A percentile compares a stretch with the other conserved stretches of the same genome.
These are phyloP conservation scores for Fusarium sp. DNA, from an alignment of 2,329 filamentous ascomycete species.

Conservation along the genomic window DNA sequence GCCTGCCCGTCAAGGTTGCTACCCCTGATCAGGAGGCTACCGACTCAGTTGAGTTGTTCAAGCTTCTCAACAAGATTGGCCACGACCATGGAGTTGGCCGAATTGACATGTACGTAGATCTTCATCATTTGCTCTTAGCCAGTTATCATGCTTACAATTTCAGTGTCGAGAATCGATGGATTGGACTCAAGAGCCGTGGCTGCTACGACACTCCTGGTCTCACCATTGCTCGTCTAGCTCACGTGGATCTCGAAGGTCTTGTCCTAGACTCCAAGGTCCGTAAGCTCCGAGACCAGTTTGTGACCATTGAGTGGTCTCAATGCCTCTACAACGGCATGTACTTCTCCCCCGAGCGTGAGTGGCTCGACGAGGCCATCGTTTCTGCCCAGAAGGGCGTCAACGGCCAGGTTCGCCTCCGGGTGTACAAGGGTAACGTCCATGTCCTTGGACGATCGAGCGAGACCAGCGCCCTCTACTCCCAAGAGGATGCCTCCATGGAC, in stretches of 20 bases:
- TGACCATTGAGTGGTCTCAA: constrained; percentile 61
- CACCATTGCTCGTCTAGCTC: constrained; percentile 49
- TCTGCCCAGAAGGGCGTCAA: constrained; percentile 65
- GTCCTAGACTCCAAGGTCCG: constrained; percentile 67
- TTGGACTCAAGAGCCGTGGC: constrained; percentile 59
- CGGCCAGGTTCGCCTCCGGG: constrained; percentile 55
- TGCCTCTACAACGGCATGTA: constrained; percentile 64
- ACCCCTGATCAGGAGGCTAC: constrained; percentile 69
- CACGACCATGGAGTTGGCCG: constrained; percentile 75
- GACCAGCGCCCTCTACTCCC: constrained; percentile 65
- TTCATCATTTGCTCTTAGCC: neutral
- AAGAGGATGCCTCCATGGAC: constrained; percentile 64
- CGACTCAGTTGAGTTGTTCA: constrained; percentile 75
- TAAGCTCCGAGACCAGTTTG: constrained; percentile 65
- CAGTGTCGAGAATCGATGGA: constrained; percentile 61
- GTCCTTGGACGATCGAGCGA: constrained; percentile 62
- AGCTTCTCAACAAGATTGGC: constrained; percentile 73
- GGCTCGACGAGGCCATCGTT: constrained; percentile 60
- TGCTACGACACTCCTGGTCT: constrained; percentile 34
- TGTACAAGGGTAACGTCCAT: constrained; percentile 65
- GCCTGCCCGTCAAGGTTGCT: constrained; percentile 74
- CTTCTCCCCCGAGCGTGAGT: constrained; percentile 66
- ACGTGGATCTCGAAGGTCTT: constrained; percentile 66
- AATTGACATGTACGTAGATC: constrained; percentile 60
- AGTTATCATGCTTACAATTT: neutral